Evolutionary conservation across 2,329 filamentous ascomycete genomes (phyloP), one percentile per base, ranked within the genome.

Genomic region (Pseudocercospora musae): DNA sequence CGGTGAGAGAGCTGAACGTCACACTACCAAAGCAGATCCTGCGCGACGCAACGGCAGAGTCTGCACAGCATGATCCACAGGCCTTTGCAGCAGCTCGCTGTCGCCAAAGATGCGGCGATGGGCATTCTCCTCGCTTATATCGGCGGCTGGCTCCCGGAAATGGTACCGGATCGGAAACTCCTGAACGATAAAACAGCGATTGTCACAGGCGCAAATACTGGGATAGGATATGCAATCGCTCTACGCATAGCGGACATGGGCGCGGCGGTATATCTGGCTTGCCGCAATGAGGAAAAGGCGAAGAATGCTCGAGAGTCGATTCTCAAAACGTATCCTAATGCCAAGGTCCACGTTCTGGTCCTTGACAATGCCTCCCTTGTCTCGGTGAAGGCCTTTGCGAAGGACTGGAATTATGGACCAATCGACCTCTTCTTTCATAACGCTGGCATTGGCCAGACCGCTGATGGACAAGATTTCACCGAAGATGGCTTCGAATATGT

Each of bases 311-410:
- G 48, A 31, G 48, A 52, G 25, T 52, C 48, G 11, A 52, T 52
- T 25, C 21, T 52, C 10, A 9, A 52, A 8, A 29, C 15, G 4
- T 49, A 37, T 20, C 42, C 83, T 82, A 25, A 84, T 67, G 68
- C 85, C 82, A 58, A 82, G 66, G 52, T 77, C 70, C 72, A 74
- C 55, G n/a, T 66, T 63, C 49, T 66, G 60, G 13, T 67, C 57
- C 65, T 67, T 53, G 58, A 60, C 21, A 60, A 27, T n/a, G 31
- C 49, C 10, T 60, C 58, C 1, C 33, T 60, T 4, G 31, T 11
- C 15, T 60, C 58, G 13, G 37, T 55, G 2, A 50, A 52, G 20
- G 42, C 31, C 11, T 56, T 60, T 27, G 58, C 58, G 5, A 48
- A 37, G 13, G 15, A 23, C 13, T 60, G 58, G 49, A 46, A 55